These are phyloP conservation scores for Zoysia matrella DNA, from an alignment of 202 grass and related monocot species.

Conservation along the genomic window DNA sequence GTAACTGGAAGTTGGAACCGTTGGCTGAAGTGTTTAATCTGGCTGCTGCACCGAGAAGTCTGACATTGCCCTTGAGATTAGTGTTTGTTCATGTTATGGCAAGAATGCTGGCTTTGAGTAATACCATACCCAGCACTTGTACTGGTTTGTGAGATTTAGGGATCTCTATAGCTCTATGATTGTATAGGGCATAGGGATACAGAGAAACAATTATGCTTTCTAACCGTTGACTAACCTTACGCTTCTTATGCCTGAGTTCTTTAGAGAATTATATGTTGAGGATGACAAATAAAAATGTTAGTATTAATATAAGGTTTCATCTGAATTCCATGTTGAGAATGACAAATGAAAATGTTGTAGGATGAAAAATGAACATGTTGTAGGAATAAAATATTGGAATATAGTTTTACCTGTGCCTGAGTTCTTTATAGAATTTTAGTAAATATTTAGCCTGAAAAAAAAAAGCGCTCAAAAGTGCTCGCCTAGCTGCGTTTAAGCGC, in stretches of 20 bases:
- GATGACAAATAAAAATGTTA: no score
- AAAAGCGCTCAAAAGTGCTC: no score
- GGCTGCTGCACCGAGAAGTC: no score
- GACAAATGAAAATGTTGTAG: no score
- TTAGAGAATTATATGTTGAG: no score
- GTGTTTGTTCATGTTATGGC: neutral
- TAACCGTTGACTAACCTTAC: no score
- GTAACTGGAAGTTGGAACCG: slow-evolving; percentile 34
- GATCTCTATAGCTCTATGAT: neutral
- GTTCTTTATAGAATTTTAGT: neutral
- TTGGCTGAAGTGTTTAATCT: slow-evolving; percentile 15
- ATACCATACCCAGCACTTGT: neutral
- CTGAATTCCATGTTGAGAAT: neutral
- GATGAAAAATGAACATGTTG: neutral
- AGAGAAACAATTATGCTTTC: no score
- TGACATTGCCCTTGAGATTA: slow-evolving; percentile 19
- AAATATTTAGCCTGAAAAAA: neutral
- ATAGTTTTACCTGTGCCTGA: neutral
- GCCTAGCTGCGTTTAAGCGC: no score
- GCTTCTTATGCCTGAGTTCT: no score
- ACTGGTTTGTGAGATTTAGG: neutral
- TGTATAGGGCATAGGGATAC: neutral
- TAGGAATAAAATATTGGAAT: neutral
- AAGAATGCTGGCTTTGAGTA: neutral
- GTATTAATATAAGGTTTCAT: neutral